Base-by-base conservation (phyloP, 768 basidiomycete genomes). In the Pisolithus albus region DNA sequence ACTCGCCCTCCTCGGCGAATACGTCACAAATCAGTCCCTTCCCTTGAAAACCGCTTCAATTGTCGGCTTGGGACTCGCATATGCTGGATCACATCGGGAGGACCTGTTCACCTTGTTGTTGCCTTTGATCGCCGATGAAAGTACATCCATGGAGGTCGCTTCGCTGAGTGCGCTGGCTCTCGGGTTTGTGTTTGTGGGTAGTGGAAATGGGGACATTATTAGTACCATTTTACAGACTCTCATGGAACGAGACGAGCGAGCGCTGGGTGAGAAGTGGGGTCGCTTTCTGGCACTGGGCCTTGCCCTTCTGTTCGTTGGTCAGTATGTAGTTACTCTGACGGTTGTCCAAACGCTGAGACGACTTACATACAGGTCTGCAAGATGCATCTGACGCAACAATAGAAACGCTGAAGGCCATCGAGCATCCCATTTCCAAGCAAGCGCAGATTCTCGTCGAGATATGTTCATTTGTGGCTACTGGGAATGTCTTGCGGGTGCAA, bases 101-200 rank as follows among this genome's bases (percentile, higher is more conserved):
- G 95, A 97, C 59, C 69, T 98, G 18, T 72, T 89, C 13, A 68
- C 76, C 7, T 71, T 87, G 50, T 78, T 99, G n/a, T 69, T 94
- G 9, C 92, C 92, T 0, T 77, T 82, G 37, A 79, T 96, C 24
- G 79, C 81, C 7, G 96, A 99, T 59, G 91, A 94, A 23, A 69
- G 73, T 4, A 72, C 83, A 32, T 84, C 87, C 18, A 95, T 92
- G 84, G 95, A 98, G 67, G 82, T 99, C 40, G 83, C 84, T 2
- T 80, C 88, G 42, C 75, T 95, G 51, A 83, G 93, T 16, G 84
- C 94, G 0, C 75, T 99, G 15, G 83, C 95, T 0, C 78, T 97
- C 9, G 95, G 95, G 1, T 95, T 97, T 69, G 84, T 97, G 49
- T 96, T 92, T 61, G 93, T 95, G 21, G 95, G 95, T 16, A 93